Evolutionary conservation across 2,329 filamentous ascomycete species (phyloP).

Genomic region (Talaromyces sp.): DNA sequence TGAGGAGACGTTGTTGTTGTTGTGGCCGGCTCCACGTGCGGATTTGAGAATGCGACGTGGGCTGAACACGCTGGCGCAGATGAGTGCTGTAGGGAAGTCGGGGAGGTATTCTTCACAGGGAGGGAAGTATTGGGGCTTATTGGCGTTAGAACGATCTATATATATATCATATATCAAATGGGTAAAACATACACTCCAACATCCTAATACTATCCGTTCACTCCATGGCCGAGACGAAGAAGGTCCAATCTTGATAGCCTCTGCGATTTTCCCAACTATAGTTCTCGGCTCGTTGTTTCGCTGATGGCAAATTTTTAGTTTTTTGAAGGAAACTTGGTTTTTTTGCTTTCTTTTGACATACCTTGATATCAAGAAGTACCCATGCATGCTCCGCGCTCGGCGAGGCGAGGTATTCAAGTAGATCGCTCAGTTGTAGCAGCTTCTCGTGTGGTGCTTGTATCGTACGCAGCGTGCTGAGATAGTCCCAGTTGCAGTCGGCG

Average conservation of each 20-base stretch:
- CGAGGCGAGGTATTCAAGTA: slow-evolving; percentile 66
- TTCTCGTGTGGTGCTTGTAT: slow-evolving; percentile 61
- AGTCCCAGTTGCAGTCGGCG: slow-evolving; percentile 70
- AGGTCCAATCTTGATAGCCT: slow-evolving; percentile 50
- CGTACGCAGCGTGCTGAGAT: slow-evolving; percentile 66
- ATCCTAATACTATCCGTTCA: slow-evolving; percentile 70
- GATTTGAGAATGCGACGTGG: slow-evolving; percentile 64
- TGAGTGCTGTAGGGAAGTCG: slow-evolving; percentile 33
- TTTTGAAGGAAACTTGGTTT: not conserved
- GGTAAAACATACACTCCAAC: slow-evolving; percentile 61
- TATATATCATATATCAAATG: too few relatives aligned
- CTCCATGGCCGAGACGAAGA: slow-evolving; percentile 58
- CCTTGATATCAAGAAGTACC: slow-evolving; percentile 86
- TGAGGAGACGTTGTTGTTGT: slow-evolving; percentile 57
- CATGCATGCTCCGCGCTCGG: slow-evolving; percentile 66
- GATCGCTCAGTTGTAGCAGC: slow-evolving; percentile 70
- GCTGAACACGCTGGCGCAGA: slow-evolving; percentile 48
- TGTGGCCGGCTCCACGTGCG: slow-evolving; percentile 21
- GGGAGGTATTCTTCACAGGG: slow-evolving; percentile 54
- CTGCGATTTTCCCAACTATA: slow-evolving; percentile 65
- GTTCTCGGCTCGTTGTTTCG: slow-evolving; percentile 49
- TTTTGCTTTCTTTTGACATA: slow-evolving; percentile 30
- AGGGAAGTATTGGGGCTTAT: slow-evolving; percentile 62
- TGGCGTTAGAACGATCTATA: too few relatives aligned
- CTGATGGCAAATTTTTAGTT: slow-evolving; percentile 6